Percentiles rank a stretch among this genome's conserved stretches.
Conservation (phyloP, 2,329 filamentous ascomycete species). For the Stagonosporopsis cucurbitacearum region DNA sequence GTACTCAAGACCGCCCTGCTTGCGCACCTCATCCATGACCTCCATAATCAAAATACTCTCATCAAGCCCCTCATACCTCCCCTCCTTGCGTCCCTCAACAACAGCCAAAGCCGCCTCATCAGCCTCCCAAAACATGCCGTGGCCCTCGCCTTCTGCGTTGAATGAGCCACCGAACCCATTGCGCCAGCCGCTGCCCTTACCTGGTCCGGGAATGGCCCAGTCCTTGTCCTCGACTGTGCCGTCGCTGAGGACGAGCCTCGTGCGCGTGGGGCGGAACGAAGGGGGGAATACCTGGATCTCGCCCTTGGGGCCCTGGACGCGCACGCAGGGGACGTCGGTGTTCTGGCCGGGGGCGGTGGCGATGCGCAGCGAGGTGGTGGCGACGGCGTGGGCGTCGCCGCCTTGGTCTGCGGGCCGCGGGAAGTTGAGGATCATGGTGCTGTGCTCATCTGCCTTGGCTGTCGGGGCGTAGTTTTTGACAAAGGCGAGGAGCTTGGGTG, state of each 20-base stretch:
- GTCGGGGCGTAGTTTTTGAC: slow-evolving; percentile 72
- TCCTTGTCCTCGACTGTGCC: slow-evolving; percentile 57
- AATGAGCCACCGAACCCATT: slow-evolving; percentile 54
- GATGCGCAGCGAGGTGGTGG: slow-evolving; percentile 55
- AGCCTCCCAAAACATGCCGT: slow-evolving; percentile 90
- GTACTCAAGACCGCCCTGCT: slow-evolving; percentile 67
- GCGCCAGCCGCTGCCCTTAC: slow-evolving; percentile 55
- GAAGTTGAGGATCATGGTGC: slow-evolving; percentile 79
- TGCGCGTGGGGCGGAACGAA: slow-evolving; percentile 71
- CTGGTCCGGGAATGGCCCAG: slow-evolving; percentile 55
- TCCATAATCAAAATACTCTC: slow-evolving; percentile 90
- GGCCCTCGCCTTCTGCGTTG: slow-evolving; percentile 65
- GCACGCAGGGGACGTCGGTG: slow-evolving; percentile 69
- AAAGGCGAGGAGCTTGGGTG: slow-evolving; percentile 71
- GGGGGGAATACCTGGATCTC: slow-evolving; percentile 82
- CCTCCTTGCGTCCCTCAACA: slow-evolving; percentile 78
- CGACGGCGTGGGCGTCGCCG: slow-evolving; percentile 72
- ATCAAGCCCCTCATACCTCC: slow-evolving; percentile 65
- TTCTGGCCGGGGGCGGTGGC: slow-evolving; percentile 63
- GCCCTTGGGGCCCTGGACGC: slow-evolving; percentile 80
- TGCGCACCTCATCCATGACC: slow-evolving; percentile 72
- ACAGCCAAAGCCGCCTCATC: slow-evolving; percentile 79
- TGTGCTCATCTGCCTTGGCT: slow-evolving; percentile 78
- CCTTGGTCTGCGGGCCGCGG: slow-evolving; percentile 61
- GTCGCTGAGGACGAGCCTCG: slow-evolving; percentile 64